Evolutionary conservation across 805 yeast genomes (phyloP).

Genomic region (Millerago galiae): DNA sequence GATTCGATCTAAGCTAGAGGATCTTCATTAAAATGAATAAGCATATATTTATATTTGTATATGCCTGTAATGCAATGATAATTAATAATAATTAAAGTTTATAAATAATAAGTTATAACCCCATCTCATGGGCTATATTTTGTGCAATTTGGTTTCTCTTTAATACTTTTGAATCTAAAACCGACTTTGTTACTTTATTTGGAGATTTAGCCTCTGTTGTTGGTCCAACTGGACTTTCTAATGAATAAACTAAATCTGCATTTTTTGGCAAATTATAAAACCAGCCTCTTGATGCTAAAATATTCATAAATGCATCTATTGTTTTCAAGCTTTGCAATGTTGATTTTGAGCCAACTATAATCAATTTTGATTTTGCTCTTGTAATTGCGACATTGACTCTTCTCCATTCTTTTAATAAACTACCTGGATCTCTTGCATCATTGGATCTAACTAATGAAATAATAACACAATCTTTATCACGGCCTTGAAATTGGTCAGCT

Average conservation of each 20-base stretch:
- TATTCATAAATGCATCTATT: constrained; percentile 51
- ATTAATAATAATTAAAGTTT: neutral
- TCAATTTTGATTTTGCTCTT: constrained; percentile 76
- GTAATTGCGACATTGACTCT: constrained; percentile 93
- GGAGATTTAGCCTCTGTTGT: neutral
- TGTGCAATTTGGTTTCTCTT: constrained; percentile 11
- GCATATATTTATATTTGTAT: neutral
- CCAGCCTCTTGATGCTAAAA: constrained; percentile 59
- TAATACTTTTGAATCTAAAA: constrained; percentile 12
- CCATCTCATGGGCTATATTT: constrained; percentile 19
- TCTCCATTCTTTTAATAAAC: constrained; percentile 80
- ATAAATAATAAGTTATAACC: constrained; percentile 2
- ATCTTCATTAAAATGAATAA: neutral
- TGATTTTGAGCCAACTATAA: constrained; percentile 71
- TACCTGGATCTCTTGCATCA: constrained; percentile 58
- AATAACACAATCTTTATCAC: constrained; percentile 88
- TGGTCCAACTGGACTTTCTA: constrained; percentile 3
- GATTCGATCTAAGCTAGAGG: constrained; percentile 60
- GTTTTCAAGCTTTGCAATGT: constrained; percentile 50
- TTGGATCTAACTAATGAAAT: constrained; percentile 88
- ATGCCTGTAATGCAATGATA: neutral
- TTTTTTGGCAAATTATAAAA: constrained; percentile 45
- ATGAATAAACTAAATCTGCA: constrained; percentile 12
- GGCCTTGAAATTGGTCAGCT: constrained; percentile 93
- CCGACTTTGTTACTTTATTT: neutral